Base-by-base conservation (phyloP, 805 yeast species). In the Cyberlindnera nakhonratchasimensis region DNA sequence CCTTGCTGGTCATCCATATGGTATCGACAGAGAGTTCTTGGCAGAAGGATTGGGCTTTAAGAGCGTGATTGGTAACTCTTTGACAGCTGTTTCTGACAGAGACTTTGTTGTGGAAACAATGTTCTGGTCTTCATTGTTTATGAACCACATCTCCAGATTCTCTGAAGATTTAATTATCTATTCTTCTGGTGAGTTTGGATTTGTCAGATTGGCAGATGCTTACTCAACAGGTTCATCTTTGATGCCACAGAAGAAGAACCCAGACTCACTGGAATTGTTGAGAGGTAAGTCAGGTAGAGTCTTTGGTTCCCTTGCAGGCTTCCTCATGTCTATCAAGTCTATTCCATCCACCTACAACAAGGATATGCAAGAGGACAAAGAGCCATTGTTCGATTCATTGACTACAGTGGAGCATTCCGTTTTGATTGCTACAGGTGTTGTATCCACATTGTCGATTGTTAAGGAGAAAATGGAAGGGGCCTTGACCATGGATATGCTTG, bases 221-320 rank as follows among this genome's bases (percentile, higher is more conserved):
- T 93, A 93, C 67, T 93, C 99, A 1, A 93, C 99, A 8, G 99
- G 99, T 12, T 88, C 97, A 6, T 88, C 96, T 21, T 75, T 93
- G 61, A 93, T 93, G 99, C 99, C 99, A 19, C 99, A 93, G 68
- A 93, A 93, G 80, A 93, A 93, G 68, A 93, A 93, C 69, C 96
- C 99, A 3, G 99, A 93, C 65, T 86, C 96, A 22, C 72, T 93
- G 53, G 99, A 93, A 70, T 75, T 93, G 49, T 75, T 95, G 60
- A 79, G 99, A 66, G 99, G 99, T 46, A 93, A 93, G 69, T 82
- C 95, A 10, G 99, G 99, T 41, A 82, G 99, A 65, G 96, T 88
- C 6, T 90, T 93, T 58, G 99, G 99, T 63, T 82, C 90, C 21
- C 71, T 93, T 47, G 80, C 96, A 20, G 99, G 99, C 1, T 93